A percentile compares a stretch with the other conserved stretches of the same genome.
Conservation (phyloP, 345 rosid species). For the Rhodamnia rubescens region DNA sequence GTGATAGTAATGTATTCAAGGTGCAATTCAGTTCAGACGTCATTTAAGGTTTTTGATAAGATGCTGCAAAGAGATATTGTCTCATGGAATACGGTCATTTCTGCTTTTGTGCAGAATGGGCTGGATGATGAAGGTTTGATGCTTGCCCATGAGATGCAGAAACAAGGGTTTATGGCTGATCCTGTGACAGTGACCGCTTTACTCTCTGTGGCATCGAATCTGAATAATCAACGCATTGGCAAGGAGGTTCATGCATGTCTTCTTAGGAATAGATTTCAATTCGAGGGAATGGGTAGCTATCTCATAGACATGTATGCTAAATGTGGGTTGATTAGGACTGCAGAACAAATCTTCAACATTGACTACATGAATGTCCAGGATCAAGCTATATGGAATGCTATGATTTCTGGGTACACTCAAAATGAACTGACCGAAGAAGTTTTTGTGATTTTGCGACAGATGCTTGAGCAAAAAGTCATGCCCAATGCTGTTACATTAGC, state of each 20-base stretch:
- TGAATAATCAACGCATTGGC: conserved; percentile 50
- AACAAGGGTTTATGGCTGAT: conserved; percentile 52
- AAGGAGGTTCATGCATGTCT: conserved; percentile 78
- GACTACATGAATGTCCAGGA: conserved; percentile 25
- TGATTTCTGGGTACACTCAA: conserved; percentile 77
- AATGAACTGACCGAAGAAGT: conserved; percentile 53
- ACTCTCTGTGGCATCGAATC: conserved; percentile 88
- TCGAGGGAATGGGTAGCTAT: conserved; percentile 75
- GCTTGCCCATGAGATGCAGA: conserved; percentile 83
- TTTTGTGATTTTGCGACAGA: conserved; percentile 33
- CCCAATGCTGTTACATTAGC: conserved; percentile 76
- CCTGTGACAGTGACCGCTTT: conserved; percentile 61
- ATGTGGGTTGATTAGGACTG: conserved; percentile 50
- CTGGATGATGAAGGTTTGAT: conserved; percentile 76
- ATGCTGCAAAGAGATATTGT: conserved; percentile 69
- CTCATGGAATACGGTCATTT: conserved; percentile 82
- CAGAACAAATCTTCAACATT: conserved; percentile 35
- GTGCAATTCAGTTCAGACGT: conserved; percentile 47
- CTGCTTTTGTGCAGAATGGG: conserved; percentile 77
- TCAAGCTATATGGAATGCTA: conserved; percentile 86
- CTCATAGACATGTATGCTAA: conserved; percentile 84
- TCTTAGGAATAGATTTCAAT: conserved; percentile 47
- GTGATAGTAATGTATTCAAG: conserved; percentile 76
- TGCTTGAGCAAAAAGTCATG: conserved; percentile 44
- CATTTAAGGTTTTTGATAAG: conserved; percentile 51